phyloP scores from a whole-genome alignment of 108 stramenopile species.

The Skeletonema grethae region DNA sequence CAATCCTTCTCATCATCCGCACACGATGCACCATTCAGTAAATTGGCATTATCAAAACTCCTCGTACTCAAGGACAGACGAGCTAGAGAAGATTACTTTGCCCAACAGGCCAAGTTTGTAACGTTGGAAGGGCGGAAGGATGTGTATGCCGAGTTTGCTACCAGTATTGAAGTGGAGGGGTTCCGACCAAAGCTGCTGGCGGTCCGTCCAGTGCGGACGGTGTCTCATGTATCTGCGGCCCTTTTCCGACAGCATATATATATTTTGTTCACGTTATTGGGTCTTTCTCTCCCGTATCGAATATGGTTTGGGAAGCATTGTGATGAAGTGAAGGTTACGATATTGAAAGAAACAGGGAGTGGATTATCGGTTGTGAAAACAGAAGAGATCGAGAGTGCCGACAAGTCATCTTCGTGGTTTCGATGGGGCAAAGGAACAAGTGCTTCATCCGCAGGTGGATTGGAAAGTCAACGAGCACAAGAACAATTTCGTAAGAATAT shows the following conservation, averaged over 20 bases:
- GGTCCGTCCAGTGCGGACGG: conserved; percentile 52
- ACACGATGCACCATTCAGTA: conserved; percentile 72
- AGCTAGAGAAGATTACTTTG: conserved; percentile 81
- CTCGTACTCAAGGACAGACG: conserved; percentile 64
- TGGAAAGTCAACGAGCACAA: conserved; percentile 32
- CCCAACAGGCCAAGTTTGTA: conserved; percentile 83
- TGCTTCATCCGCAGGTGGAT: conserved; percentile 8
- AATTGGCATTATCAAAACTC: conserved; percentile 69
- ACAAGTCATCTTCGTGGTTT: conserved; percentile 40
- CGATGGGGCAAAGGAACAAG: conserved; percentile 18
- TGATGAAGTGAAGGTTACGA: conserved; percentile 78
- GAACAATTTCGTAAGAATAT: conserved; percentile 48
- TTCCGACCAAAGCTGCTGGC: conserved; percentile 74
- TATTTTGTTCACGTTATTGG: conserved; percentile 69
- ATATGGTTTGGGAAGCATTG: conserved; percentile 84
- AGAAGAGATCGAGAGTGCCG: conserved; percentile 1
- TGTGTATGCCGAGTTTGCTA: conserved; percentile 81
- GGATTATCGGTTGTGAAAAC: conserved; percentile 15
- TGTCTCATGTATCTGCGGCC: conserved; percentile 32
- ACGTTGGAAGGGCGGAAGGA: conserved; percentile 73
- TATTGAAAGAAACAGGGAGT: conserved; percentile 76
- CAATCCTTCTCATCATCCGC: conserved; percentile 24
- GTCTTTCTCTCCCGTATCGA: conserved; percentile 83
- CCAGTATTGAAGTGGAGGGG: conserved; percentile 74
- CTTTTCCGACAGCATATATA: conserved; percentile 65